Evolutionary conservation across 1,284 basidiomycete genomes (phyloP).

Genomic region (Tilletiaria anomala): DNA sequence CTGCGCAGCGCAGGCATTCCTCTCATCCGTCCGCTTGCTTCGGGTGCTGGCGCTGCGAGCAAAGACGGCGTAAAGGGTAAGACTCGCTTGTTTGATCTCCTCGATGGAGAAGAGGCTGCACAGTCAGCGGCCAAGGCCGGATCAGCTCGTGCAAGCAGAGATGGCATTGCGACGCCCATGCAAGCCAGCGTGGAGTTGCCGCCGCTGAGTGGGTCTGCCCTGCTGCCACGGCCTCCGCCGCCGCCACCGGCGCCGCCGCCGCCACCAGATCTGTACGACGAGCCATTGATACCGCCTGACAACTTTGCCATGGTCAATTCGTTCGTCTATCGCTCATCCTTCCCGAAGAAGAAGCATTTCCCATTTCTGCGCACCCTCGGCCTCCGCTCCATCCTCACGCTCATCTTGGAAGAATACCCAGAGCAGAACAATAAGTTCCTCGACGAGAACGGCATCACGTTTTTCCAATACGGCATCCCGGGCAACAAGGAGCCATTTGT

Average conservation of each 20-base stretch:
- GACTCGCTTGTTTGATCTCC: too few species aligned
- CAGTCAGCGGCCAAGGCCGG: too few species aligned
- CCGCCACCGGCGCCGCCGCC: background rate
- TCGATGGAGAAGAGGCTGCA: too few species aligned
- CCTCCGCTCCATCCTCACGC: constrained; percentile 46
- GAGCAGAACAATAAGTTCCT: constrained; percentile 45
- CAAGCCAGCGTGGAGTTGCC: too few species aligned
- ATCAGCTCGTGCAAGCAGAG: too few species aligned
- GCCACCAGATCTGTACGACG: background rate
- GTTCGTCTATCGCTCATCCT: constrained; percentile 45
- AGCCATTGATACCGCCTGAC: constrained; percentile 27
- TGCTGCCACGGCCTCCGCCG: too few species aligned
- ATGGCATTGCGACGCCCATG: too few species aligned
- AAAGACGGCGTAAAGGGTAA: too few species aligned
- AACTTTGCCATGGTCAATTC: constrained; percentile 42
- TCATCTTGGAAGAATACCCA: constrained; percentile 48
- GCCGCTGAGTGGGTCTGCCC: too few species aligned
- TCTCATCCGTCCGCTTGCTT: too few species aligned
- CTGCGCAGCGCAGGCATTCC: too few species aligned
- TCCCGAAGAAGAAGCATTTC: constrained; percentile 47
- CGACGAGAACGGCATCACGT: constrained; percentile 41
- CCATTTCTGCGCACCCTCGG: constrained; percentile 45
- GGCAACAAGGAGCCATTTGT: constrained; percentile 45
- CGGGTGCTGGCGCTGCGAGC: too few species aligned
- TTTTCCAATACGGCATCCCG: constrained; percentile 47